Evolutionary conservation across 768 basidiomycete species (phyloP).

Genomic region (Tephrocybe rancida): DNA sequence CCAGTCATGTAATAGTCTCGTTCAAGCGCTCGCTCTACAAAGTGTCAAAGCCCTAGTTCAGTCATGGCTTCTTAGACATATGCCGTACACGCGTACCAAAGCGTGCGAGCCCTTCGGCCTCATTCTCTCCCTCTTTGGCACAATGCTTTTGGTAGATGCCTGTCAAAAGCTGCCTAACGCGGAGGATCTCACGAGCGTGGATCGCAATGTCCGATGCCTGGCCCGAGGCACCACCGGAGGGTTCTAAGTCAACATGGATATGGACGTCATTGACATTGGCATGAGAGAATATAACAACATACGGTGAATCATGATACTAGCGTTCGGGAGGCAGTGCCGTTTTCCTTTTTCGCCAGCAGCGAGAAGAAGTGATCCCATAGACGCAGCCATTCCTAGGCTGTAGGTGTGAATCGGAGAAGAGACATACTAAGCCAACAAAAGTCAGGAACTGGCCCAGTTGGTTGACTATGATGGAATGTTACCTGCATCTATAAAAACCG

Average conservation of each 20-base stretch:
- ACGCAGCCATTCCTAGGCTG: slow-evolving; percentile 92
- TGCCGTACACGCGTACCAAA: slow-evolving; percentile 61
- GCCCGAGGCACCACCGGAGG: slow-evolving; percentile 93
- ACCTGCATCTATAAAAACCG: slow-evolving; percentile 68
- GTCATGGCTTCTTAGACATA: slow-evolving; percentile 9
- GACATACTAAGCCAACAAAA: slow-evolving; percentile 65
- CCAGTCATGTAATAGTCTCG: slow-evolving; percentile 97
- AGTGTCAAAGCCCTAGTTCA: slow-evolving; percentile 11
- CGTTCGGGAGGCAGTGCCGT: slow-evolving; percentile 89
- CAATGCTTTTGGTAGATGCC: slow-evolving; percentile 91
- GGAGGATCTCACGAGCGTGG: slow-evolving; percentile 93
- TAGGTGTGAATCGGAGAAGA: slow-evolving; percentile 96
- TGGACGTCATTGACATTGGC: neutral
- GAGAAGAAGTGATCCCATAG: slow-evolving; percentile 93
- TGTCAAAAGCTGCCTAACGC: slow-evolving; percentile 82
- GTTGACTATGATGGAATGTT: slow-evolving; percentile 15
- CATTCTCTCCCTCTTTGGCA: slow-evolving; percentile 61
- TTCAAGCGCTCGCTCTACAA: slow-evolving; percentile 83
- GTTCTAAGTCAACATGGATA: slow-evolving; percentile 56
- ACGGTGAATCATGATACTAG: slow-evolving; percentile 99
- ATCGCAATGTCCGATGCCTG: slow-evolving; percentile 98
- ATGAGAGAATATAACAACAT: slow-evolving; percentile 23
- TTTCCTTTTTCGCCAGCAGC: slow-evolving; percentile 92
- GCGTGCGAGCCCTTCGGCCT: slow-evolving; percentile 65
- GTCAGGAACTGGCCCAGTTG: slow-evolving; percentile 18